Percentiles rank a stretch among this genome's conserved stretches.
Conservation (phyloP, 2,329 filamentous ascomycete genomes). For the Ceratocystis albifundus region DNA sequence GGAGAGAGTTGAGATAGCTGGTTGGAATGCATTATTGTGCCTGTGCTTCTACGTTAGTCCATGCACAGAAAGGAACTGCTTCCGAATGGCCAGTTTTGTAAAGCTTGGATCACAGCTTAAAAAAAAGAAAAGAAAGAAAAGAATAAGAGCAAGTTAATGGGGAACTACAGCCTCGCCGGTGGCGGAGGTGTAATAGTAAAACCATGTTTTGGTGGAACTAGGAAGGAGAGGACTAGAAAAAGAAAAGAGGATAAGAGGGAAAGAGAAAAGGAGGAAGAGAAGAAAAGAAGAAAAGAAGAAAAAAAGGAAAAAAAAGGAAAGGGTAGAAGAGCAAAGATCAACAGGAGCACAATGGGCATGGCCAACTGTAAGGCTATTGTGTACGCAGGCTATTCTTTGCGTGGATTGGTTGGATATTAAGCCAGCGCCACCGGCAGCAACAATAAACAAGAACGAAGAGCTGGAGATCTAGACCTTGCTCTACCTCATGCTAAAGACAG, state of each 20-base stretch:
- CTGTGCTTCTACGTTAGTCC: neutral
- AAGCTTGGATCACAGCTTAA: slow-evolving; percentile 2
- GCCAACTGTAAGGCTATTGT: neutral
- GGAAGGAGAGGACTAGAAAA: neutral
- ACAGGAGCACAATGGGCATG: neutral
- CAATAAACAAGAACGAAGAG: neutral
- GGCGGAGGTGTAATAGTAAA: neutral
- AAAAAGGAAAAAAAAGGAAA: neutral
- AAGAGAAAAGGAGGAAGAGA: neutral
- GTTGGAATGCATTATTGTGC: neutral
- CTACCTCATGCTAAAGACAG: neutral
- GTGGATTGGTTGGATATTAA: slow-evolving; percentile 3
- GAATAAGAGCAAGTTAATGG: slow-evolving; percentile 2
- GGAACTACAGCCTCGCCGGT: neutral
- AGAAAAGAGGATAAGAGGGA: neutral
- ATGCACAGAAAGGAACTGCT: neutral
- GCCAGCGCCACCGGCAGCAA: neutral
- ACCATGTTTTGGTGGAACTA: neutral
- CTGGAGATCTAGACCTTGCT: neutral
- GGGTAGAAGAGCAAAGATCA: slow-evolving; percentile 1
- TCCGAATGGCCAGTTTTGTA: neutral
- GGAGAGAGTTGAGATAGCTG: neutral
- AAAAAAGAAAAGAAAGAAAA: neutral
- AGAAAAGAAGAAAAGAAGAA: neutral
- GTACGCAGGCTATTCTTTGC: neutral